Percentiles rank a stretch among this genome's conserved stretches.
Evolutionary conservation across 164 flowering plant genomes (phyloP).

Genomic region (Magnolia sinica): DNA sequence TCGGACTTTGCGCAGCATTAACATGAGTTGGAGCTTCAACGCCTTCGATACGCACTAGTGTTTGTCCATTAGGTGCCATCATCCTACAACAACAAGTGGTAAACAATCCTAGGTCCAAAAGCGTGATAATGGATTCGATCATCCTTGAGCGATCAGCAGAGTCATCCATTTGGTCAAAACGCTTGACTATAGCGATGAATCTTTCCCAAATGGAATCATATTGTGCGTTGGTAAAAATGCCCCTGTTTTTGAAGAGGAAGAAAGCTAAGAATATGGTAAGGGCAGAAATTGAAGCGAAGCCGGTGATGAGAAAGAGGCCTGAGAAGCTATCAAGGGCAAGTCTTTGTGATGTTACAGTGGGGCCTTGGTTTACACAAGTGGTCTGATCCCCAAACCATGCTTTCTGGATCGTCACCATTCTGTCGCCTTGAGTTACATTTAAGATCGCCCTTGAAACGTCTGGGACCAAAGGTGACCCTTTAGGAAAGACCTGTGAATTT

Average conservation of each 20-base stretch:
- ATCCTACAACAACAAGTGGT: too few species aligned
- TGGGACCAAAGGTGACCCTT: conserved; percentile 32
- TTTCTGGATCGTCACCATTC: conserved; percentile 26
- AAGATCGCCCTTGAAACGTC: conserved; percentile 38
- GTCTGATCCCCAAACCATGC: not conserved
- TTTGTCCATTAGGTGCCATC: too few species aligned
- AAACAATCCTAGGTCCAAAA: too few species aligned
- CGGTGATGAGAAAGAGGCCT: conserved; percentile 12
- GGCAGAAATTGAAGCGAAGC: not conserved
- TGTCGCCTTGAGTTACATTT: conserved; percentile 26
- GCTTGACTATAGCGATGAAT: not conserved
- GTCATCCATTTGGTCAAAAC: not conserved
- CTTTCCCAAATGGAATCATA: not conserved
- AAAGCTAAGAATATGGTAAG: not conserved
- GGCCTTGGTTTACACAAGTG: not conserved
- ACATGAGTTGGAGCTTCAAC: too few species aligned
- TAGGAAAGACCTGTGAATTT: conserved; percentile 32
- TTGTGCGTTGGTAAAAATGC: not conserved
- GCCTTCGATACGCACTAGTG: too few species aligned
- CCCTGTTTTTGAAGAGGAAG: conserved; percentile 10
- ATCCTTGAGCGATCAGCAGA: too few species aligned
- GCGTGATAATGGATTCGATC: too few species aligned
- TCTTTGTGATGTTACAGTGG: conserved; percentile 3
- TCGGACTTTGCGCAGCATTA: too few species aligned
- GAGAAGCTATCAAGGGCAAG: conserved; percentile 6